These are phyloP conservation scores for Thuja plicata DNA, from an alignment of 83 land plant genomes.

Conservation along the genomic window DNA sequence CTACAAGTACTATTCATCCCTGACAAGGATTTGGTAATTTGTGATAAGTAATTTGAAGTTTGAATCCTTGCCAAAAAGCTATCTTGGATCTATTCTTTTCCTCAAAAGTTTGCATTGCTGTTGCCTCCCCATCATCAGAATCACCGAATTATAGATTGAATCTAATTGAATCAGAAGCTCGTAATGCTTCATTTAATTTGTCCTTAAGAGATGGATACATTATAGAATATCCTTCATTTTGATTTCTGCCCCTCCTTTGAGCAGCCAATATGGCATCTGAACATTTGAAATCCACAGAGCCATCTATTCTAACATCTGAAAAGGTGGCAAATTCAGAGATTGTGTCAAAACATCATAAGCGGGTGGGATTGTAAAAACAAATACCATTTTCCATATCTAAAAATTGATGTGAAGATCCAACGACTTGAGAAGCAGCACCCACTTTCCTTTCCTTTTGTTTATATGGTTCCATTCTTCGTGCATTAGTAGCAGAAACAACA, in stretches of 20 bases:
- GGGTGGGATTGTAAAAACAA: neutral
- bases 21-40: conserved; percentile 82
- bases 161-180: neutral
- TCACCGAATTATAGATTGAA: neutral
- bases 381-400: neutral
- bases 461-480: neutral
- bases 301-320: neutral
- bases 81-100: conserved; percentile 82
- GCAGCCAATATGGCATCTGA: neutral
- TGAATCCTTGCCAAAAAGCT: conserved; percentile 84
- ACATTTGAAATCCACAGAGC: neutral
- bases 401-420: neutral
- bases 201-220: neutral
- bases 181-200: neutral
- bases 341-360: neutral
- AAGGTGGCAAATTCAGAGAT: neutral
- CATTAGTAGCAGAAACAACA: too few species aligned
- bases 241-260: neutral
- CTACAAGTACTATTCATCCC: conserved; percentile 84
- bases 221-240: neutral
- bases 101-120: conserved; percentile 9
- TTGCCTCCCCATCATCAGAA: neutral
- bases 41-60: conserved; percentile 89
- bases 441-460: too few species aligned
- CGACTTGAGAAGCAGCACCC: too few species aligned